Conservation (phyloP, 2,329 filamentous ascomycete genomes). For the Madurella fahalii region DNA sequence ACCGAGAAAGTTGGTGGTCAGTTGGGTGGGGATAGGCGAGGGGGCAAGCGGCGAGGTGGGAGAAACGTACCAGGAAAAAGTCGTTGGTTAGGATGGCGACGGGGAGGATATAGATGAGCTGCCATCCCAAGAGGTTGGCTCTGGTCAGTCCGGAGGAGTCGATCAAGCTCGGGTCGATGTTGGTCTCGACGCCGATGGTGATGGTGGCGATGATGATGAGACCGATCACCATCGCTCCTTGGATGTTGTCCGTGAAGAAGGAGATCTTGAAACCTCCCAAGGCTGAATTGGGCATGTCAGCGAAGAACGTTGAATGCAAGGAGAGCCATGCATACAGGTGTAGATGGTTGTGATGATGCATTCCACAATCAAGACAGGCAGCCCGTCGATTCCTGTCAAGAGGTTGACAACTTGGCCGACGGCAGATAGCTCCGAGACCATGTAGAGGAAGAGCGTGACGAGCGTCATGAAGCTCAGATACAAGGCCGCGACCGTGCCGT, state of each 20-base stretch:
- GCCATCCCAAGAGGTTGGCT: conserved; percentile 71
- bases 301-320: neutral
- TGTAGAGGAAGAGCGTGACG: conserved; percentile 80
- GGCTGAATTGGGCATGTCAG: conserved; percentile 41
- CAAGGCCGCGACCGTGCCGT: conserved; percentile 63
- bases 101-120: conserved; percentile 79
- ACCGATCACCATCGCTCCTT: conserved; percentile 71
- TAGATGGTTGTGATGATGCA: conserved; percentile 77
- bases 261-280: conserved; percentile 80
- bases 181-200: conserved; percentile 69
- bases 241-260: conserved; percentile 78
- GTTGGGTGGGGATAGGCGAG: neutral
- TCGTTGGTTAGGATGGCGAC: conserved; percentile 79
- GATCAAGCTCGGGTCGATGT: conserved; percentile 67
- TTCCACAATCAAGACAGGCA: conserved; percentile 74
- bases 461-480: conserved; percentile 76
- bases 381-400: conserved; percentile 68
- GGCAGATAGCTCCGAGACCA: conserved; percentile 79
- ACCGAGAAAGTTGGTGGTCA: neutral
- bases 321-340: conserved; percentile 54
- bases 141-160: conserved; percentile 66
- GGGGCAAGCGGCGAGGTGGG: neutral
- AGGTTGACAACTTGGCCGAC: conserved; percentile 73
- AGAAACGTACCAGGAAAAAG: conserved; percentile 64
- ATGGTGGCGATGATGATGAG: conserved; percentile 74